Evolutionary conservation across 2,329 filamentous ascomycete species (phyloP).

Genomic region (Hypoxylon sp.): DNA sequence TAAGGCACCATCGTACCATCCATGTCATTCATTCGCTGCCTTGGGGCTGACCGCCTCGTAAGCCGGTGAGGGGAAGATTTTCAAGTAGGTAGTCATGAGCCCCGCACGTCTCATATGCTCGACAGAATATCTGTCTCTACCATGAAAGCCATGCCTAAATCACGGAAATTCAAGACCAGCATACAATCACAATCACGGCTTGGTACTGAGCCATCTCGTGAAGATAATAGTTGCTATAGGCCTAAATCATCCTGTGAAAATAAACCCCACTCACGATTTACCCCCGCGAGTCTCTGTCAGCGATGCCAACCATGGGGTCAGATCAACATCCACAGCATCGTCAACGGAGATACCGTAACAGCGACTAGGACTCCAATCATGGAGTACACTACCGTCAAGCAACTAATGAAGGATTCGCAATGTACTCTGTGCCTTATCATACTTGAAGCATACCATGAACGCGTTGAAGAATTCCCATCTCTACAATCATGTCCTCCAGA

Average conservation of each 20-base stretch:
- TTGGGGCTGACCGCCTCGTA: too few relatives aligned
- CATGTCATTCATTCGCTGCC: too few relatives aligned
- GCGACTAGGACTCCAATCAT: background rate
- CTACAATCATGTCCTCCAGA: constrained; percentile 5
- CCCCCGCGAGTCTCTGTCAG: constrained; percentile 5
- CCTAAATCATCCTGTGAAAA: background rate
- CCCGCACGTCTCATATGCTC: too few relatives aligned
- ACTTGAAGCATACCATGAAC: background rate
- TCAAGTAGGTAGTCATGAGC: too few relatives aligned
- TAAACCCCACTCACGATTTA: background rate
- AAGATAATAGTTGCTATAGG: background rate
- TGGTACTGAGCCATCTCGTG: background rate
- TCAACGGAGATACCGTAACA: background rate
- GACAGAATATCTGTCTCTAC: too few relatives aligned
- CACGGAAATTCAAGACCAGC: background rate
- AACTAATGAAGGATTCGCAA: background rate
- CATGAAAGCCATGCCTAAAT: background rate
- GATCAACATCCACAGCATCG: constrained; percentile 17
- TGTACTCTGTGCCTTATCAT: constrained; percentile 9
- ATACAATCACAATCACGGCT: background rate
- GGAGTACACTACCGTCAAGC: constrained; percentile 7
- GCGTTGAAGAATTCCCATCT: constrained; percentile 5
- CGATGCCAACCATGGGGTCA: constrained; percentile 10
- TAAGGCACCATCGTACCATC: too few relatives aligned
- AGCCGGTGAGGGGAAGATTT: too few relatives aligned